Evolutionary conservation across 164 flowering plant species (phyloP).

Genomic region (Magnolia kwangsiensis): DNA sequence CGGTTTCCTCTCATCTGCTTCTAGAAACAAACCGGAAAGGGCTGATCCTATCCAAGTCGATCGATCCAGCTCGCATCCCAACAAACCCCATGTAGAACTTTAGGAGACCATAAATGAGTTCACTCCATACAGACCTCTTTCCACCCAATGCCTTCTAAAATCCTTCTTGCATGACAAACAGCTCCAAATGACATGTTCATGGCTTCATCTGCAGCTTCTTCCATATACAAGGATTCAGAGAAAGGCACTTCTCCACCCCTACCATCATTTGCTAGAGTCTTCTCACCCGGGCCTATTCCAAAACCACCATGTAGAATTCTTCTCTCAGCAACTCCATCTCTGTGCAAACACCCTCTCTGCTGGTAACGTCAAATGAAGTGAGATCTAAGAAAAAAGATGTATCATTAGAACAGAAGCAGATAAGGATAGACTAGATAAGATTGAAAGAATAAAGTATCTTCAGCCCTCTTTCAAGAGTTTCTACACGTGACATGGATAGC

Average conservation of each 20-base stretch:
- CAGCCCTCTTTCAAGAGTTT: too few species aligned
- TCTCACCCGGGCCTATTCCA: conserved; percentile 90
- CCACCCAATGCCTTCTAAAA: conserved; percentile 95
- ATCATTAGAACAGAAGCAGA: too few species aligned
- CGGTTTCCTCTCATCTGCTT: neutral
- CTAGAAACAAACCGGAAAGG: neutral
- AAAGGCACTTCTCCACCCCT: conserved; percentile 21
- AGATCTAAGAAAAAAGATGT: neutral
- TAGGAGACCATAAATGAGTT: neutral
- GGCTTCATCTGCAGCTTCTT: conserved; percentile 71
- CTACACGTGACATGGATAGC: too few species aligned
- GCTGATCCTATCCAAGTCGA: neutral
- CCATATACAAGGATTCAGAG: conserved; percentile 28
- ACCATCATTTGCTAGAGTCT: conserved; percentile 25
- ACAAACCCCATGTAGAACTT: too few species aligned
- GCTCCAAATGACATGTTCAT: conserved; percentile 71
- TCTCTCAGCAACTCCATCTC: conserved; percentile 96
- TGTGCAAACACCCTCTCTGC: conserved; percentile 41
- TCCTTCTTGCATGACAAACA: conserved; percentile 74
- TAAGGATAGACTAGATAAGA: too few species aligned
- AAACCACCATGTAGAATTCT: conserved; percentile 80
- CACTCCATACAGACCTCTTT: conserved; percentile 53
- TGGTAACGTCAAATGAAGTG: conserved; percentile 10
- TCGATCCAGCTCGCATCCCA: too few species aligned
- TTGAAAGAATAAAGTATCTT: too few species aligned